Percentiles rank a stretch among this genome's conserved stretches.
Evolutionary conservation across 2,329 filamentous ascomycete species (phyloP).

Genomic region (Harringtonia aguacate): DNA sequence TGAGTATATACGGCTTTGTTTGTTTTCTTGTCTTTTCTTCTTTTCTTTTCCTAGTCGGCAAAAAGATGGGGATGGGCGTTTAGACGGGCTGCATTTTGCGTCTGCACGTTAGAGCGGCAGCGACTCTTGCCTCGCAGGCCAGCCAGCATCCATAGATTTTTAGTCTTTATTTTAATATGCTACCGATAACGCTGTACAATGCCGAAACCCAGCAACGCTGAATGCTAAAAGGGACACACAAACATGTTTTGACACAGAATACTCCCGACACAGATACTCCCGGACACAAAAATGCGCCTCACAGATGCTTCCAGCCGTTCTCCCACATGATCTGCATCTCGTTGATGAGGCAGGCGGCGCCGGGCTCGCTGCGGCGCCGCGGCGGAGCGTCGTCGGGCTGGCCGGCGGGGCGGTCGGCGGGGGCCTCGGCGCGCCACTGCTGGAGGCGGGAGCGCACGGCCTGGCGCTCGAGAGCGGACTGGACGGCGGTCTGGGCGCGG

Average conservation of each 20-base stretch:
- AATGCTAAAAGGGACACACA: no score
- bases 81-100: not conserved
- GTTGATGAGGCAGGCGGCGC: slow-evolving; percentile 41
- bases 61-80: not conserved
- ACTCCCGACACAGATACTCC: no score
- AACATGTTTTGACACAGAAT: no score
- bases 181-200: no score
- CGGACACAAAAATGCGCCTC: no score
- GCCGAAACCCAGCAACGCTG: no score
- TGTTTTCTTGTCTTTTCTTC: not conserved
- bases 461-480: slow-evolving; percentile 23
- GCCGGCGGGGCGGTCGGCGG: slow-evolving; percentile 19
- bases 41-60: not conserved
- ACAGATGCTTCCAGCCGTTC: slow-evolving; percentile 49
- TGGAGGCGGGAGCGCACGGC: slow-evolving; percentile 29
- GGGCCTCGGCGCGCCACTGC: slow-evolving; percentile 26
- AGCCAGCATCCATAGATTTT: no score
- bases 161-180: no score
- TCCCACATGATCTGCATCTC: slow-evolving; percentile 49
- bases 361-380: slow-evolving; percentile 30
- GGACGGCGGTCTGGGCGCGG: slow-evolving; percentile 31
- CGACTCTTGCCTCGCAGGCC: no score
- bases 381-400: no score
- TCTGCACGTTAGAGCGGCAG: not conserved
- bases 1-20: not conserved